Evolutionary conservation across 2,329 filamentous ascomycete genomes (phyloP), one percentile per base, ranked within the genome.

Genomic region (Lasiodiplodia gonubiensis): DNA sequence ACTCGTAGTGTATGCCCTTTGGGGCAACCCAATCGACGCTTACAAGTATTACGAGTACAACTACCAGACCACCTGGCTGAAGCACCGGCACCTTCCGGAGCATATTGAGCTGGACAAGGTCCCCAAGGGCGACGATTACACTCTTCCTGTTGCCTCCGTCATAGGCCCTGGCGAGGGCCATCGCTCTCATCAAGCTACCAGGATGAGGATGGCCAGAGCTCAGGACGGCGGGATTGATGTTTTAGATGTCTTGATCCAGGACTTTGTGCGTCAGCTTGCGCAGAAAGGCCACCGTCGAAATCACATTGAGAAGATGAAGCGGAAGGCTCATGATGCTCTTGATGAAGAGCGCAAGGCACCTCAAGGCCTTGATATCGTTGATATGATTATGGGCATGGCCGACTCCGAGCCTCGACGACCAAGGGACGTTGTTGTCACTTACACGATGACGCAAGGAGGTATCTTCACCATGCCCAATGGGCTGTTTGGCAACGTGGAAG

Each of bases 31-130:
- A 1, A 68, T 73, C 3, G 74, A 76, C 54, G 73, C 73, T 0
- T 76, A 73, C 70, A 75, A 76, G 64, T 75, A 71, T 68, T 76
- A 70, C 48, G 72, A 74, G 67, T 75, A 75, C 51, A 71, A 70
- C n/a, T 73, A 73, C 23, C 74, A 70, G 42, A 69, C 70, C 5
- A 70, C 71, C 3, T 72, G 70, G 59, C 46, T 75, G 37, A 68
- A 71, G 3, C 72, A 75, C 48, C 59, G 70, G 12, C 75, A 75
- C 63, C 64, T 75, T 0, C 71, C 74, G 1, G 74, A 75, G 68
- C 74, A 76, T 59, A 69, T 74, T 7, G 70, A 73, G 1, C 70
- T 75, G 2, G 52, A 64, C 3, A 67, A 74, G 6, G 48, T 74
- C 3, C 71, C 72, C 0, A 73, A 74, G 54, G 46, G 67, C 0